Percentiles rank a stretch among this genome's conserved stretches.
Evolutionary conservation across 75 land plant genomes (phyloP).

Genomic region (Adiantum capillusveneris): DNA sequence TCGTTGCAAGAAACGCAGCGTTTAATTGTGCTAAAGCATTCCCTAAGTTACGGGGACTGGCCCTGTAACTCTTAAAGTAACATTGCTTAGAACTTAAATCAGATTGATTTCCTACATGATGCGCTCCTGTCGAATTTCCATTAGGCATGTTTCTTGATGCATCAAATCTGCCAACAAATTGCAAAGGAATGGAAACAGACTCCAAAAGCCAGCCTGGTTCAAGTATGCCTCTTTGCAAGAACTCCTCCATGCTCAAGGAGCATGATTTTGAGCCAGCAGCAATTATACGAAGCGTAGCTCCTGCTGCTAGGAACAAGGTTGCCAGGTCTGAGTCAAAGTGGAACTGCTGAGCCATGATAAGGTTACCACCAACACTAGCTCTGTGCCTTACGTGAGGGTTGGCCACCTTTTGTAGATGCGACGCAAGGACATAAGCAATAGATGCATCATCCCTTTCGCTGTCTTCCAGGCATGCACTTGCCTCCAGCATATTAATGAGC

Average conservation of each 20-base stretch:
- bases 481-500: slow-evolving; percentile 39
- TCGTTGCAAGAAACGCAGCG: slow-evolving; percentile 64
- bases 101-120: background rate
- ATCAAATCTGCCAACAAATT: background rate
- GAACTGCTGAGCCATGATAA: slow-evolving; percentile 70
- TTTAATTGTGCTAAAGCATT: slow-evolving; percentile 79
- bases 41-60: slow-evolving; percentile 72
- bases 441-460: no score
- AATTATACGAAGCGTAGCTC: slow-evolving; percentile 37
- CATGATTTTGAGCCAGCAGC: slow-evolving; percentile 6
- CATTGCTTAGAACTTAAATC: background rate
- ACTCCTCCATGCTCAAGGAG: slow-evolving; percentile 47
- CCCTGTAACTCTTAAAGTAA: slow-evolving; percentile 67
- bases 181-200: slow-evolving; percentile 50
- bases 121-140: background rate
- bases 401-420: slow-evolving; percentile 55
- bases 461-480: no score
- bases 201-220: slow-evolving; percentile 40
- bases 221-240: slow-evolving; percentile 39
- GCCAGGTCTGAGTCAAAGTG: slow-evolving; percentile 78
- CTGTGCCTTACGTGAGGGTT: slow-evolving; percentile 62
- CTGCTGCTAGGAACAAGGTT: slow-evolving; percentile 62
- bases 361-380: slow-evolving; percentile 85
- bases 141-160: background rate
- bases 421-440: no score